Conservation (phyloP, 176 grass and related monocot genomes). For the Ensete ventricosum region DNA sequence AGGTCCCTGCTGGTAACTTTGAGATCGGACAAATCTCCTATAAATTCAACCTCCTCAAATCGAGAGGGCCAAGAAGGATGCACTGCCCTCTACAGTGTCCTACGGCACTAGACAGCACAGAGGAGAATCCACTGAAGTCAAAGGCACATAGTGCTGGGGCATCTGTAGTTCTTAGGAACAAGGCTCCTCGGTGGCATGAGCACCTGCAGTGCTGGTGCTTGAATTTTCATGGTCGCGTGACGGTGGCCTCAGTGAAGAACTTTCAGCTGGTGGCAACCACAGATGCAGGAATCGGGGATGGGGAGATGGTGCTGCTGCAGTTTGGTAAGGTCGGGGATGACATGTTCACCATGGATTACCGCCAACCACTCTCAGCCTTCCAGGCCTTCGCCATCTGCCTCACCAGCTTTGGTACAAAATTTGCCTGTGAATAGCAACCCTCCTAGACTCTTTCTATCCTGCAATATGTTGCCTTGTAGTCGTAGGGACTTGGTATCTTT, state of each 20-base stretch:
- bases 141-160: background rate
- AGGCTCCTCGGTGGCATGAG: slow-evolving; percentile 20
- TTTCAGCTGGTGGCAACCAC: slow-evolving; percentile 13
- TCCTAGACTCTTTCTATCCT: background rate
- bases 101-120: background rate
- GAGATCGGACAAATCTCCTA: slow-evolving; percentile 68
- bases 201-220: slow-evolving; percentile 23
- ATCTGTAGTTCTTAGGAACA: slow-evolving; percentile 4
- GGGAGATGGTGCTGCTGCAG: slow-evolving; percentile 15
- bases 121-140: background rate
- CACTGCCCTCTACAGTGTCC: slow-evolving; percentile 76
- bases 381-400: slow-evolving; percentile 21
- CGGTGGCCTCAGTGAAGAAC: slow-evolving; percentile 21
- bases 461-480: background rate
- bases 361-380: slow-evolving; percentile 20
- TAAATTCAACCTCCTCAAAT: slow-evolving; percentile 96
- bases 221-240: slow-evolving; percentile 20
- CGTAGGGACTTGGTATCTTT: background rate
- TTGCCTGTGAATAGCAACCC: slow-evolving; percentile 17
- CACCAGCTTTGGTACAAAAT: slow-evolving; percentile 25
- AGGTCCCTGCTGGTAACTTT: slow-evolving; percentile 49
- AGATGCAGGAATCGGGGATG: slow-evolving; percentile 3
- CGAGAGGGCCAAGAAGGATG: slow-evolving; percentile 91
- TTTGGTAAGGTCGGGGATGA: slow-evolving; percentile 17
- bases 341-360: slow-evolving; percentile 19